Conservation (phyloP, 768 basidiomycete species). For the Pisolithus sp. region DNA sequence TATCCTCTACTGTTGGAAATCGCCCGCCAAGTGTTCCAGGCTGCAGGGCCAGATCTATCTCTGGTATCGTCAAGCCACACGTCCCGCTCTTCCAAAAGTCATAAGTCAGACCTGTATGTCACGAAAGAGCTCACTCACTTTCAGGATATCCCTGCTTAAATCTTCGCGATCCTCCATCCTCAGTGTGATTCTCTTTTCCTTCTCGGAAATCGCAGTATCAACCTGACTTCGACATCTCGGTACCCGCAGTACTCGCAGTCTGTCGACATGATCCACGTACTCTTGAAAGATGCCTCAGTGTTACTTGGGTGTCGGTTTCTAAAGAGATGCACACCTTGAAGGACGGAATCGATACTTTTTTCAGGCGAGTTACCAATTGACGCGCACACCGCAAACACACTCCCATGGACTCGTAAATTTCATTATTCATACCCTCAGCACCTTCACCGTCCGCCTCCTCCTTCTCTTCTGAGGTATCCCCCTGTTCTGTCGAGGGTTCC, state of each 20-base stretch:
- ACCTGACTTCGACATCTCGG: constrained; percentile 96
- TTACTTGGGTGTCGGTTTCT: too few relatives aligned
- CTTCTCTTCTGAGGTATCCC: neutral
- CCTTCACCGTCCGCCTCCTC: constrained; percentile 5
- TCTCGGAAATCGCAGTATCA: constrained; percentile 78
- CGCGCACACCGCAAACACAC: constrained; percentile 86
- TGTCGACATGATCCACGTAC: constrained; percentile 96
- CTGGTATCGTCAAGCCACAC: constrained; percentile 77
- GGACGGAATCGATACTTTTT: constrained; percentile 93
- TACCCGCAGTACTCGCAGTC: constrained; percentile 96
- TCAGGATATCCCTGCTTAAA: constrained; percentile 86
- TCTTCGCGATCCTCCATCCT: constrained; percentile 92
- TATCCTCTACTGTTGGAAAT: constrained; percentile 94
- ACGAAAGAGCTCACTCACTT: constrained; percentile 47
- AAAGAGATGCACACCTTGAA: constrained; percentile 62
- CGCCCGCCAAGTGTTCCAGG: constrained; percentile 94
- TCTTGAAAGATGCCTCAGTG: constrained; percentile 39
- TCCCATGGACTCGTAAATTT: constrained; percentile 84
- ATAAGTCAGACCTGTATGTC: neutral
- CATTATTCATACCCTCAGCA: constrained; percentile 49
- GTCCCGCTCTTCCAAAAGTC: constrained; percentile 73
- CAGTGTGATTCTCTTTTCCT: constrained; percentile 82
- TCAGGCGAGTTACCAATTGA: constrained; percentile 82
- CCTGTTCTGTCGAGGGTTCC: constrained; percentile 22
- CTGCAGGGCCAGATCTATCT: constrained; percentile 82